phyloP scores from a whole-genome alignment of 2,329 filamentous ascomycete genomes.

The Exophiala dermatitidis region DNA sequence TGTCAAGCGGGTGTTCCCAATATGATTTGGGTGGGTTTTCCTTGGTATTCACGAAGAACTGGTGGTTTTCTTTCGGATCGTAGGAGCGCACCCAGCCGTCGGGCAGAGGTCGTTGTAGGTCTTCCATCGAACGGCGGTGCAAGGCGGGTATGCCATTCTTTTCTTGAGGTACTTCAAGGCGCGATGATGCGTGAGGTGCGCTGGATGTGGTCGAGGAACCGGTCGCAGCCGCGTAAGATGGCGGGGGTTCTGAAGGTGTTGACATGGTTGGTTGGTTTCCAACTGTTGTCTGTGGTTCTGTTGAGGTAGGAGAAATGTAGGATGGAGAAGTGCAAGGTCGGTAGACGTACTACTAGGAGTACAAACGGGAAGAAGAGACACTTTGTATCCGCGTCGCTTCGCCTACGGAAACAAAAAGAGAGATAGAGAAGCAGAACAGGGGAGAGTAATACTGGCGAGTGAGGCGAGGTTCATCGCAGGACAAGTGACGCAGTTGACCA shows the following conservation, averaged over 20 bases:
- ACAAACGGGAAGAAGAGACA: conserved; percentile 5
- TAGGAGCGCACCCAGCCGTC: conserved; percentile 52
- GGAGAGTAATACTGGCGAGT: conserved; percentile 1
- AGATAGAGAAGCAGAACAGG: conserved; percentile 10
- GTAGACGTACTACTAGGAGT: conserved; percentile 12
- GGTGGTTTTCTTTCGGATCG: conserved; percentile 48
- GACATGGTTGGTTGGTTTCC: conserved; percentile 8
- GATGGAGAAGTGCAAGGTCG: conserved; percentile 17
- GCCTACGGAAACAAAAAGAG: conserved; percentile 15
- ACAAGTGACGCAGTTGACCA: conserved; percentile 8
- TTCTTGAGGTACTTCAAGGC: conserved; percentile 28
- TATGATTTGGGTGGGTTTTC: conserved; percentile 50
- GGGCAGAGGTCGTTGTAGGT: conserved; percentile 50
- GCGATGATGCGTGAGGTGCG: conserved; percentile 19
- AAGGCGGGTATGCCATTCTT: conserved; percentile 49
- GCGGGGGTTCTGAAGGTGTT: conserved; percentile 29
- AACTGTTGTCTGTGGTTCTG: not conserved
- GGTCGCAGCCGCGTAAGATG: conserved; percentile 33
- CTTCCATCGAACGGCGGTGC: conserved; percentile 54
- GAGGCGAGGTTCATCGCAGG: conserved; percentile 15
- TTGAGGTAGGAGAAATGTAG: not conserved
- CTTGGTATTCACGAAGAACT: conserved; percentile 57
- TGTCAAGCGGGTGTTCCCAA: conserved; percentile 58
- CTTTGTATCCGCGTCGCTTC: conserved; percentile 5
- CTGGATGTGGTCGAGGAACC: conserved; percentile 20